Evolutionary conservation across 306 rosid species (phyloP).

Genomic region (Pterocarpus santalinus): DNA sequence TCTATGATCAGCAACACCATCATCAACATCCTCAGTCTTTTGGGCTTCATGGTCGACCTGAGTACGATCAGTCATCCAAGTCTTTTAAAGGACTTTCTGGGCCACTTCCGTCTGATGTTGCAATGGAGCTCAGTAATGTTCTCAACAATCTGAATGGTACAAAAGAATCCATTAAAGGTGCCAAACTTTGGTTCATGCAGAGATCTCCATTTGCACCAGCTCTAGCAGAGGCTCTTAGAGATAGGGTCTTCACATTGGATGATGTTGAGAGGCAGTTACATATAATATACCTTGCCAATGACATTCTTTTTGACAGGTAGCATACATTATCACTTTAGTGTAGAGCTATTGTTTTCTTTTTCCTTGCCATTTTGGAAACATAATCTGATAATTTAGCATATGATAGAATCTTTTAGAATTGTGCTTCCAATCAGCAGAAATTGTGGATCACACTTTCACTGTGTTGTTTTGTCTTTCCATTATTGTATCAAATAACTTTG

Average conservation of each 20-base stretch:
- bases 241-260: constrained; percentile 76
- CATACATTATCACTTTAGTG: neutral
- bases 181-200: constrained; percentile 98
- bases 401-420: constrained; percentile 23
- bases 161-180: constrained; percentile 90
- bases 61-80: constrained; percentile 81
- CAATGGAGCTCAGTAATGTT: constrained; percentile 76
- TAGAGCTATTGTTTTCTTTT: neutral
- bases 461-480: constrained; percentile 5
- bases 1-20: constrained; percentile 81
- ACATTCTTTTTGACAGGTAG: constrained; percentile 94
- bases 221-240: constrained; percentile 89
- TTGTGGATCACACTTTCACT: neutral
- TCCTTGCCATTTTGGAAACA: neutral
- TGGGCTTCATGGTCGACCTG: constrained; percentile 77
- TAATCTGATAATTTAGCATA: constrained; percentile 5
- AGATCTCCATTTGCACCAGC: constrained; percentile 96
- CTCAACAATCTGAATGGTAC: constrained; percentile 84
- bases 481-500: constrained; percentile 30
- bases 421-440: constrained; percentile 30
- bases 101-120: constrained; percentile 92
- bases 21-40: constrained; percentile 79
- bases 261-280: constrained; percentile 94
- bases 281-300: constrained; percentile 88
- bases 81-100: constrained; percentile 83